Conservation (phyloP, 805 yeast genomes). For the Dipodascus albidus region DNA sequence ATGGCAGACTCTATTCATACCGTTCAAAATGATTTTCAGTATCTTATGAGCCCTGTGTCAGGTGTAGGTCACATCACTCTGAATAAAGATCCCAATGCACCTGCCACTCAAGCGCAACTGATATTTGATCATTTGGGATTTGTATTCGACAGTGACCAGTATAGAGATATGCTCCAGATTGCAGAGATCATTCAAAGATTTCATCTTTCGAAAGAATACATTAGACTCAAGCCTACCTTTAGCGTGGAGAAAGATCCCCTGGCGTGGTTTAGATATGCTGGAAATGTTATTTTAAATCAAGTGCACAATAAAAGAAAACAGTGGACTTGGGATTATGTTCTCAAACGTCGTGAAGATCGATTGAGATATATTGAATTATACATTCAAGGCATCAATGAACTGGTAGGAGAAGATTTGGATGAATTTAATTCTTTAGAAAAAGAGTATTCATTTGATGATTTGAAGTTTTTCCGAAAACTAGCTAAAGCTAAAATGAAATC, state of each 20-base stretch:
- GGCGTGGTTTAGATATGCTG: slow-evolving; percentile 78
- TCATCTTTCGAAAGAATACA: slow-evolving; percentile 61
- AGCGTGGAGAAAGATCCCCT: slow-evolving; percentile 50
- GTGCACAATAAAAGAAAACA: slow-evolving; percentile 69
- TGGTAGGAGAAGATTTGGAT: slow-evolving; percentile 23
- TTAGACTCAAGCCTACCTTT: slow-evolving; percentile 52
- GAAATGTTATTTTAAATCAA: slow-evolving; percentile 61
- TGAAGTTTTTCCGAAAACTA: slow-evolving; percentile 72
- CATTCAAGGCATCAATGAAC: slow-evolving; percentile 28
- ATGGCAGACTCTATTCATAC: neutral
- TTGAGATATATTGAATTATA: slow-evolving; percentile 55
- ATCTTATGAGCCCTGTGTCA: slow-evolving; percentile 70
- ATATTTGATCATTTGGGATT: slow-evolving; percentile 84
- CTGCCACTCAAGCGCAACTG: slow-evolving; percentile 59
- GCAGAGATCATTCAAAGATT: slow-evolving; percentile 74
- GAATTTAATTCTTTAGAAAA: slow-evolving; percentile 45
- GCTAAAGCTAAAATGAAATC: slow-evolving; percentile 58
- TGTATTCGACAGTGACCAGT: slow-evolving; percentile 73
- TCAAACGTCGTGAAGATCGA: slow-evolving; percentile 61
- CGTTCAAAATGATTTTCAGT: slow-evolving; percentile 16
- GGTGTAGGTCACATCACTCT: slow-evolving; percentile 77
- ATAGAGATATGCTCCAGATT: slow-evolving; percentile 69
- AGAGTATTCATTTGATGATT: slow-evolving; percentile 59
- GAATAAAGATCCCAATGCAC: slow-evolving; percentile 39
- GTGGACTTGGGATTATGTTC: slow-evolving; percentile 84